A percentile compares a stretch with the other conserved stretches of the same genome.
These are phyloP conservation scores for Aulographum hederae DNA, from an alignment of 2,329 filamentous ascomycete species.

Conservation along the genomic window DNA sequence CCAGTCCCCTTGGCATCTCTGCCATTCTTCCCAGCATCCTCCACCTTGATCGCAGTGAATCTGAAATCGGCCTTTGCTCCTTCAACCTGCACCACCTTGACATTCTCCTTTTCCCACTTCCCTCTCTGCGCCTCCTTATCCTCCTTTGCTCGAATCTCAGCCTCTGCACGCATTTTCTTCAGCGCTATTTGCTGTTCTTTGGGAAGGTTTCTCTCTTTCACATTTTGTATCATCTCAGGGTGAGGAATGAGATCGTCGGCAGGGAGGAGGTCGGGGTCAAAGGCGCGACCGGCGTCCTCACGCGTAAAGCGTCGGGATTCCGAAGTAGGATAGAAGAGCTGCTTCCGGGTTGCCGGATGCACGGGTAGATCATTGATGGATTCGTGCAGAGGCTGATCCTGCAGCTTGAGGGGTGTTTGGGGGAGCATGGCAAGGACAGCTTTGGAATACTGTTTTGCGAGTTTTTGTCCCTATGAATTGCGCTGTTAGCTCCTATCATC, in stretches of 20 bases:
- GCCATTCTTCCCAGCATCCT: conserved; percentile 36
- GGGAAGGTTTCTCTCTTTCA: background rate
- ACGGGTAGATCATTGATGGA: conserved; percentile 45
- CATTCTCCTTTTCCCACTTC: conserved; percentile 24
- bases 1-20: conserved; percentile 34
- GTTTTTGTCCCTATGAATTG: conserved; percentile 45
- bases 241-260: conserved; percentile 47
- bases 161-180: conserved; percentile 8
- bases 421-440: conserved; percentile 71
- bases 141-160: conserved; percentile 15
- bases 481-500: background rate
- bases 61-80: conserved; percentile 40
- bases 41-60: conserved; percentile 37
- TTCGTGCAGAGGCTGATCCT: conserved; percentile 31
- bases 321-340: conserved; percentile 44
- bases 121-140: conserved; percentile 20
- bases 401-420: conserved; percentile 31
- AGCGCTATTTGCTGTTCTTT: conserved; percentile 24
- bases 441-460: conserved; percentile 59
- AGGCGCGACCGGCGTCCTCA: conserved; percentile 43
- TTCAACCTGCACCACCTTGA: conserved; percentile 24
- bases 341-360: conserved; percentile 33
- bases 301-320: conserved; percentile 48
- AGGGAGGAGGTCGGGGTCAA: conserved; percentile 38
- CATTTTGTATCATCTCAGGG: conserved; percentile 27